phyloP scores from a whole-genome alignment of 2,329 filamentous ascomycete species.

The Aspergillus terreus region DNA sequence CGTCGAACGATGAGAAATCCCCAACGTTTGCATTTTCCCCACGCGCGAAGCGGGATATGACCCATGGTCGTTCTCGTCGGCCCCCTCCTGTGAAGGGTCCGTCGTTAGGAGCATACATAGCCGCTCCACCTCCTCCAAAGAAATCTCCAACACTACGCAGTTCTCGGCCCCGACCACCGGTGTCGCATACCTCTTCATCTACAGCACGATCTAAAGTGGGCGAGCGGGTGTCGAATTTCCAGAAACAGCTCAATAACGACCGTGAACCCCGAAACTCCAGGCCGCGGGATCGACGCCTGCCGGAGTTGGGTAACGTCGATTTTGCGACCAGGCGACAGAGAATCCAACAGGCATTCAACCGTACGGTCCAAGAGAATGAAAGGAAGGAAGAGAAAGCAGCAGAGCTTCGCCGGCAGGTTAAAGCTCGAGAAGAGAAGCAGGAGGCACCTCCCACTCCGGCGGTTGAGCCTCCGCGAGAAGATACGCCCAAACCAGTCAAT shows the following conservation, averaged over 20 bases:
- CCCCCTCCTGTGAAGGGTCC: slow-evolving; percentile 49
- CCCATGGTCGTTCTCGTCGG: slow-evolving; percentile 30
- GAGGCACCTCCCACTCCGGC: slow-evolving; percentile 33
- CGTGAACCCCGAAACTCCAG: slow-evolving; percentile 29
- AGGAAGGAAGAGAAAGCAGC: slow-evolving; percentile 56
- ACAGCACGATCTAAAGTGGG: slow-evolving; percentile 64
- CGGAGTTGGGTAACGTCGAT: slow-evolving; percentile 72
- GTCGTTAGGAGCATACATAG: slow-evolving; percentile 70
- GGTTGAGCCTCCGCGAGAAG: slow-evolving; percentile 18
- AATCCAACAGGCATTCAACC: slow-evolving; percentile 81
- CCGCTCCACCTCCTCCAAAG: slow-evolving; percentile 61
- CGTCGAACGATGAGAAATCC: slow-evolving; percentile 20
- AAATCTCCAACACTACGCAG: slow-evolving; percentile 76
- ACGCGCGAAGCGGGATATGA: slow-evolving; percentile 33
- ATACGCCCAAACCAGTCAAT: slow-evolving; percentile 4
- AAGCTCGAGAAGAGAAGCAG: slow-evolving; percentile 47
- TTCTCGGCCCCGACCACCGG: slow-evolving; percentile 74
- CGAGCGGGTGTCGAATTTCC: slow-evolving; percentile 51
- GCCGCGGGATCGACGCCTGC: slow-evolving; percentile 44
- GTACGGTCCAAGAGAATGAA: slow-evolving; percentile 68
- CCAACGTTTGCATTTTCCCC: slow-evolving; percentile 29
- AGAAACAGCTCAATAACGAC: slow-evolving; percentile 32
- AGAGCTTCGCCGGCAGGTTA: slow-evolving; percentile 43
- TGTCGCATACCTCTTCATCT: slow-evolving; percentile 70
- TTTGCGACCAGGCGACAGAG: slow-evolving; percentile 77